Conservation (phyloP, 352 stramenopile genomes). For the Pythium utonaiense region DNA sequence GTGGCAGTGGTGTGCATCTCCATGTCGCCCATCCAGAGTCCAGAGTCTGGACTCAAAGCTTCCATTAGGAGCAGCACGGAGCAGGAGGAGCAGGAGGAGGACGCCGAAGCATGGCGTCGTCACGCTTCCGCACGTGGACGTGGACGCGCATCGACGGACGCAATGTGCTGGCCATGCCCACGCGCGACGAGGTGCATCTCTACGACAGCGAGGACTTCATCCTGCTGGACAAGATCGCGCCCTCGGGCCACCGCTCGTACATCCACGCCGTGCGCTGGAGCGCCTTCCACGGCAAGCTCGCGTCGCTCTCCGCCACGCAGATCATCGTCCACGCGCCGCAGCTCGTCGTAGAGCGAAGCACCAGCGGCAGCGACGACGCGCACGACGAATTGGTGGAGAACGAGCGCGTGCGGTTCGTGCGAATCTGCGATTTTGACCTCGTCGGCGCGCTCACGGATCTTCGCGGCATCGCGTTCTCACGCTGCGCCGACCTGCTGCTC, state of each 20-base stretch:
- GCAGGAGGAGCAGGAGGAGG: too few relatives aligned
- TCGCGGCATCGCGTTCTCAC: constrained; percentile 60
- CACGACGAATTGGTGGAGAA: not conserved
- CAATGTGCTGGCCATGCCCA: constrained; percentile 76
- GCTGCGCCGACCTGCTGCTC: constrained; percentile 55
- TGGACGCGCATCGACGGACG: constrained; percentile 80
- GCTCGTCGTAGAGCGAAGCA: constrained; percentile 10
- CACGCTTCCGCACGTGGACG: constrained; percentile 59
- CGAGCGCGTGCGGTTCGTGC: constrained; percentile 39
- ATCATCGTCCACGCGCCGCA: constrained; percentile 69
- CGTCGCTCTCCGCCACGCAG: constrained; percentile 57
- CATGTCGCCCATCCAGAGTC: not conserved
- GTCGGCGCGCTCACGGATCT: constrained; percentile 21
- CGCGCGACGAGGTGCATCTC: constrained; percentile 61
- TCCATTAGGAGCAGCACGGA: too few relatives aligned
- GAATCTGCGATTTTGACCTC: constrained; percentile 46
- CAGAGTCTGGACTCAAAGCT: too few relatives aligned
- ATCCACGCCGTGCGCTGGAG: constrained; percentile 74
- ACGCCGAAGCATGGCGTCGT: not conserved
- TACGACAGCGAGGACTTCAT: constrained; percentile 86
- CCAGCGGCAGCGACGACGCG: not conserved
- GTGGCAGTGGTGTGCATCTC: constrained; percentile 3
- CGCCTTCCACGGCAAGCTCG: constrained; percentile 70
- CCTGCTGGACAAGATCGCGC: constrained; percentile 56
- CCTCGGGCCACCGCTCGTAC: constrained; percentile 48